These are phyloP conservation scores for Piper longum DNA, from an alignment of 164 flowering plant species.

Conservation along the genomic window DNA sequence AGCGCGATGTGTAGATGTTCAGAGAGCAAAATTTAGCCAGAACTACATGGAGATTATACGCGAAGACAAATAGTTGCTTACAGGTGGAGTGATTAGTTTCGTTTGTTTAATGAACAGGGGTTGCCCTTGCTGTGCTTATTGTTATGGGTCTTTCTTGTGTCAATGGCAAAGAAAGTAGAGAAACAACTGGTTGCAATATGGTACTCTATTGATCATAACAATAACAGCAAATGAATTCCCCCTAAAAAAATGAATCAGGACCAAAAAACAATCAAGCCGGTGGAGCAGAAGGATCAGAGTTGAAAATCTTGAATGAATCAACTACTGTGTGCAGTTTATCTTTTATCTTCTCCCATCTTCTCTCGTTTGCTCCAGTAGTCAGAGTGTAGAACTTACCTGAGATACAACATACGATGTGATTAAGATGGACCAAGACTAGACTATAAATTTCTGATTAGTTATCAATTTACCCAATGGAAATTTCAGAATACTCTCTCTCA, in stretches of 20 bases:
- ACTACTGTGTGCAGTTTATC: constrained; percentile 61
- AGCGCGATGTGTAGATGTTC: too few species aligned
- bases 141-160: too few species aligned
- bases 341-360: constrained; percentile 96
- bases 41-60: too few species aligned
- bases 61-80: too few species aligned
- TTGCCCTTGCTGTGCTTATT: too few species aligned
- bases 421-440: background rate
- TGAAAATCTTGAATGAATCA: constrained; percentile 70
- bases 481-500: too few species aligned
- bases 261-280: background rate
- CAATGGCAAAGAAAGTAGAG: background rate
- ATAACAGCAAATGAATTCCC: background rate
- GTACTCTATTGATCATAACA: background rate
- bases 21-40: too few species aligned
- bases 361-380: constrained; percentile 93
- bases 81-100: too few species aligned
- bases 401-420: constrained; percentile 1
- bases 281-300: constrained; percentile 13
- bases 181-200: background rate
- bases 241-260: background rate
- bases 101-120: too few species aligned
- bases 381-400: constrained; percentile 87
- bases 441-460: too few species aligned
- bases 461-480: too few species aligned